A percentile compares a stretch with the other conserved stretches of the same genome.
These are phyloP conservation scores for Alternaria rosae DNA, from an alignment of 2,329 filamentous ascomycete species.

Conservation along the genomic window DNA sequence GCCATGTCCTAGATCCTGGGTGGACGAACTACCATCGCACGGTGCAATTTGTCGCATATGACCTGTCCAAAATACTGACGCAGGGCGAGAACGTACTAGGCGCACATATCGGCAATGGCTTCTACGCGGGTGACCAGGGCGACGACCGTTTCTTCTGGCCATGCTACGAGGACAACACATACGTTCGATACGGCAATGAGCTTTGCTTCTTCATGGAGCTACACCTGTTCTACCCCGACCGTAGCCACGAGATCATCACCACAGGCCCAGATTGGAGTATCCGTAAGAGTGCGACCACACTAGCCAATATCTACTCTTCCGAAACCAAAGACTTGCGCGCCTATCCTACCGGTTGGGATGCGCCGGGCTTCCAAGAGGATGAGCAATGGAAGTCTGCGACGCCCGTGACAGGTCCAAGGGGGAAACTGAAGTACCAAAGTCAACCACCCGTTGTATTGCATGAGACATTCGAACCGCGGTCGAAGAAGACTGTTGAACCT, in stretches of 20 bases:
- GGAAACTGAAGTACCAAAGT: conserved; percentile 51
- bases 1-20: conserved; percentile 40
- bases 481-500: conserved; percentile 23
- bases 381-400: conserved; percentile 45
- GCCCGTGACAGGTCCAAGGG: conserved; percentile 51
- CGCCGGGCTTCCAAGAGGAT: conserved; percentile 33
- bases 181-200: conserved; percentile 45
- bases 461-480: conserved; percentile 45
- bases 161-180: conserved; percentile 54
- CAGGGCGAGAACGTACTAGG: conserved; percentile 48
- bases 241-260: conserved; percentile 46
- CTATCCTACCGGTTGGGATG: conserved; percentile 47
- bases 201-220: conserved; percentile 53
- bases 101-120: conserved; percentile 53
- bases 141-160: conserved; percentile 54
- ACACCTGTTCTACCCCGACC: conserved; percentile 50
- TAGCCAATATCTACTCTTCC: conserved; percentile 54
- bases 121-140: conserved; percentile 55
- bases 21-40: conserved; percentile 54
- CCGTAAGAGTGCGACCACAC: conserved; percentile 50
- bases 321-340: conserved; percentile 49
- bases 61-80: conserved; percentile 48
- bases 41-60: conserved; percentile 55
- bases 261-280: conserved; percentile 51
- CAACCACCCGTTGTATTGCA: conserved; percentile 52